Evolutionary conservation across 1,139 yeast genomes (phyloP).

Genomic region (Blastobotrys niveus): DNA sequence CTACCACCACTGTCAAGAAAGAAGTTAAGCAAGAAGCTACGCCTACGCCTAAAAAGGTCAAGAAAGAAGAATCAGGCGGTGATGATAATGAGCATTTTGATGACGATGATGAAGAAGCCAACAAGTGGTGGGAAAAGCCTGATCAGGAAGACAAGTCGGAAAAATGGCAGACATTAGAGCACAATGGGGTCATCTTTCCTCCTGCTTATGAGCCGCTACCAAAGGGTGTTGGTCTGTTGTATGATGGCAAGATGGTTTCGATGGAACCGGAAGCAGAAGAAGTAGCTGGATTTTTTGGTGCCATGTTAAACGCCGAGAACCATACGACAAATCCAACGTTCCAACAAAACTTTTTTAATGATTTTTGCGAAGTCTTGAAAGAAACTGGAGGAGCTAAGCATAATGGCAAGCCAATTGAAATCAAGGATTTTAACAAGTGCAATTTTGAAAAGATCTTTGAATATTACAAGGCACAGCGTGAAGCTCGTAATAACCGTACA

Average conservation of each 20-base stretch:
- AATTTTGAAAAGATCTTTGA: conserved; percentile 74
- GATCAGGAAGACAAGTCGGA: conserved; percentile 67
- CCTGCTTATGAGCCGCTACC: conserved; percentile 89
- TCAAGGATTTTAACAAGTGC: conserved; percentile 59
- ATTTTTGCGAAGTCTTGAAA: conserved; percentile 61
- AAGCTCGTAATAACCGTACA: conserved; percentile 62
- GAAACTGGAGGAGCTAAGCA: conserved; percentile 58
- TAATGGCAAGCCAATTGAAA: conserved; percentile 39
- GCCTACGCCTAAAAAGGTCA: conserved; percentile 11
- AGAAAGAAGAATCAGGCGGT: conserved; percentile 10
- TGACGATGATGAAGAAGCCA: conserved; percentile 58
- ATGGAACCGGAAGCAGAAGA: conserved; percentile 85
- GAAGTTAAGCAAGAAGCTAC: conserved; percentile 4
- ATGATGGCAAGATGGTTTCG: conserved; percentile 67
- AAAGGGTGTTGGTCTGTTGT: conserved; percentile 64
- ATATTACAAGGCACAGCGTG: conserved; percentile 64
- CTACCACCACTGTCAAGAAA: conserved; percentile 10
- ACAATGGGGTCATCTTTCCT: conserved; percentile 88
- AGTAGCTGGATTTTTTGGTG: conserved; percentile 93
- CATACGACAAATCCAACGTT: conserved; percentile 85
- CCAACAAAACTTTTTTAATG: conserved; percentile 79
- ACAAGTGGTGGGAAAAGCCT: conserved; percentile 84
- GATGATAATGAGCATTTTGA: conserved; percentile 30
- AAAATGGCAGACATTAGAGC: conserved; percentile 83
- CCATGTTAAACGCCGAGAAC: conserved; percentile 70